phyloP scores from a whole-genome alignment of 2,329 filamentous ascomycete genomes.

The Cytospora mali region DNA sequence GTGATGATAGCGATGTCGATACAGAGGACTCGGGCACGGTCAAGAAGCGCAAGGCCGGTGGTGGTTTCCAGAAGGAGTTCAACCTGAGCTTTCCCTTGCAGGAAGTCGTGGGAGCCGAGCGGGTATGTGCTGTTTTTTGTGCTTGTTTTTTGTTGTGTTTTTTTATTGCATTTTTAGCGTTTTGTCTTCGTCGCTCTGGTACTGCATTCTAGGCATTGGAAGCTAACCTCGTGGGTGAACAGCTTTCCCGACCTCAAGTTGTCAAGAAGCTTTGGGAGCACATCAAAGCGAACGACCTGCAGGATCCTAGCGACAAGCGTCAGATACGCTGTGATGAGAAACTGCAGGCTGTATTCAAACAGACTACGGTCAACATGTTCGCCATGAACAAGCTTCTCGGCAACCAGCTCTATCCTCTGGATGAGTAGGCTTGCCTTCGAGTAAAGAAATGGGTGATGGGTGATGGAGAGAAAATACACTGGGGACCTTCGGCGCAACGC shows the following conservation, averaged over 20 bases:
- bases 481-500: conserved; percentile 2
- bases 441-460: neutral
- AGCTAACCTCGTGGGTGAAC: conserved; percentile 32
- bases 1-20: conserved; percentile 78
- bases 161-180: too few species aligned
- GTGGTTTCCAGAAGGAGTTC: conserved; percentile 90
- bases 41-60: conserved; percentile 81
- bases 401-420: conserved; percentile 83
- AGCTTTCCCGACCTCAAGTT: conserved; percentile 91
- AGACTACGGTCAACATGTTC: conserved; percentile 94
- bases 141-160: too few species aligned
- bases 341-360: conserved; percentile 90
- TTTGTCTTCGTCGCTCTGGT: conserved; percentile 6
- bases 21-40: conserved; percentile 59
- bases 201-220: neutral
- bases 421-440: conserved; percentile 52
- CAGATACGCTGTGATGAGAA: conserved; percentile 91
- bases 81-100: conserved; percentile 71
- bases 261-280: conserved; percentile 97
- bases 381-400: conserved; percentile 98
- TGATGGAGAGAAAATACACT: conserved; percentile 2
- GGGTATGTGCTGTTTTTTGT: conserved; percentile 48
- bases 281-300: conserved; percentile 84
- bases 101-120: conserved; percentile 69
- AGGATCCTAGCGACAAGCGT: conserved; percentile 88